Base-by-base conservation (phyloP, 495 filamentous ascomycete genomes). In the Sordaria brevicollis region DNA sequence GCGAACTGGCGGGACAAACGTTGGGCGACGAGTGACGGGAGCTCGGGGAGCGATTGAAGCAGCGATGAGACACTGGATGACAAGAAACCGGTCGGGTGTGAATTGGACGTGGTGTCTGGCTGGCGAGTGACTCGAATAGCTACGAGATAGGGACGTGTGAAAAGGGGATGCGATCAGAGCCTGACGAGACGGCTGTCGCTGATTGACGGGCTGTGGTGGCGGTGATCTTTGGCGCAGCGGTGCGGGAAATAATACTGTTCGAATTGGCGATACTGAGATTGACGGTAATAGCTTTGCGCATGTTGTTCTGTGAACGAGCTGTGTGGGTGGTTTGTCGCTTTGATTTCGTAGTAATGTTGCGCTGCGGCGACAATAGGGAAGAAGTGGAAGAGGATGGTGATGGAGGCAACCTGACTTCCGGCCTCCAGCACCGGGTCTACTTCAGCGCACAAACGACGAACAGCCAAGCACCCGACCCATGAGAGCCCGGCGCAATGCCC, bases 201-300 rank as follows among this genome's bases (percentile, higher is more conserved):
- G 19, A 29, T 57, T 57, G 49, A 57, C 49, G 25, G 49, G 49
- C 49, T 57, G 49, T 8, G 11, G 25, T 25, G 49, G 49, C 49
- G 49, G 49, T 62, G 49, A 31, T 62, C 25, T n/a, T 43, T 49
- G 66, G 31, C 65, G 68, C 37, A 66, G 65, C 8, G 38, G 72
- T n/a, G 39, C 37, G 67, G 21, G n/a, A 67, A 69, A 70, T 73
- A 75, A 74, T 49, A 76, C 68, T 80, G 74, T 69, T 76, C 65
- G 39, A 72, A 69, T 71, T 71, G 35, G 35, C 73, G 39, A 73
- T 76, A 71, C 70, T 73, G 65, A 54, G 67, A 41, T 68, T 67
- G 43, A 66, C 35, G 65, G 73, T 78, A 37, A 69, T 73, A 75
- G 68, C 72, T 75, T 35, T 73, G 71, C 43, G 72, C 78, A 78